Percentiles rank a stretch among this genome's conserved stretches.
Evolutionary conservation across 164 flowering plant genomes (phyloP).

Genomic region (Piper betle): DNA sequence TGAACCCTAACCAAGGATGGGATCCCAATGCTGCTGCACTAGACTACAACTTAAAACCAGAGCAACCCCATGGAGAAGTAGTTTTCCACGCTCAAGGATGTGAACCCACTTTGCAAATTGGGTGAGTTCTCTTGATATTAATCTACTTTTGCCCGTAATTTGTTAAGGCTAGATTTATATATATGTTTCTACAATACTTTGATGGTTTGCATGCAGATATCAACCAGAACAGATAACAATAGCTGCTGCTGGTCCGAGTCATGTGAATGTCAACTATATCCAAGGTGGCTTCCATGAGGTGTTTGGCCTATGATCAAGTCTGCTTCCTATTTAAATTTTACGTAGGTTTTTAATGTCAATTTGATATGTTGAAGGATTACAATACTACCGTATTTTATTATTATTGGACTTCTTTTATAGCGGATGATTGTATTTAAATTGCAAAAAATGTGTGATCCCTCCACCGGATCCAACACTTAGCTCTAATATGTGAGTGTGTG

Average conservation of each 20-base stretch:
- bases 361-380: not conserved
- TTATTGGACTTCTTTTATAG: not conserved
- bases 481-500: not conserved
- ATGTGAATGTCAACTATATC: constrained; percentile 51
- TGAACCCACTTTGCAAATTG: constrained; percentile 87
- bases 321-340: too few relatives aligned
- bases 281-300: constrained; percentile 55
- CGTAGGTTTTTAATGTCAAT: not conserved
- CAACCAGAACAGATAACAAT: constrained; percentile 43
- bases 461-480: not conserved
- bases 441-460: not conserved
- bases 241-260: constrained; percentile 56
- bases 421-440: not conserved
- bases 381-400: not conserved
- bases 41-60: constrained; percentile 32
- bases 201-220: constrained; percentile 12
- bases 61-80: constrained; percentile 42
- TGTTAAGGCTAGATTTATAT: too few relatives aligned
- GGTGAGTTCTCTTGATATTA: constrained; percentile 24
- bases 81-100: constrained; percentile 71
- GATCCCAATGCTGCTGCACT: constrained; percentile 32
- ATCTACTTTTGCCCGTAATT: too few relatives aligned
- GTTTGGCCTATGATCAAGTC: not conserved
- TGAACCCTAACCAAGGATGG: constrained; percentile 35
- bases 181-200: not conserved